Conservation (phyloP, 768 basidiomycete species). For the Dioszegia aurantiaca region DNA sequence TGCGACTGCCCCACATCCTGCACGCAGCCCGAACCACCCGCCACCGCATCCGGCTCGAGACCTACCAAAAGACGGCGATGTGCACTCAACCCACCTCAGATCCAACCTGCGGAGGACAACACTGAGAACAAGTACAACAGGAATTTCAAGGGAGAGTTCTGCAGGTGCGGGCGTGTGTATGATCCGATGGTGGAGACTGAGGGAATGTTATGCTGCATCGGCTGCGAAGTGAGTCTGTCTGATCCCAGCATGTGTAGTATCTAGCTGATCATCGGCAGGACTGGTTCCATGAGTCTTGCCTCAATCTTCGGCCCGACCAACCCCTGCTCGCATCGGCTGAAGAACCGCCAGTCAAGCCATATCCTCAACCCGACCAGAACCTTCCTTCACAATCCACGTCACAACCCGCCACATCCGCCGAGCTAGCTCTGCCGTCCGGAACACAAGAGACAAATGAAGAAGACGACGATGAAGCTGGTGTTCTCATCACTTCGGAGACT, state of each 20-base stretch:
- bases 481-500: constrained; percentile 38
- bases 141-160: constrained; percentile 48
- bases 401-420: too few species aligned
- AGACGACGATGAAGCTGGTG: constrained; percentile 38
- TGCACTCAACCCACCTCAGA: constrained; percentile 30
- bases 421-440: neutral
- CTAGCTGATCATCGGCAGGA: constrained; percentile 24
- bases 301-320: constrained; percentile 28
- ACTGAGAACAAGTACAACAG: constrained; percentile 37
- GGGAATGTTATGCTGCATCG: constrained; percentile 49
- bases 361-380: neutral
- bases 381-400: neutral
- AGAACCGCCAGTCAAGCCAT: neutral
- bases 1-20: constrained; percentile 49
- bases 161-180: constrained; percentile 48
- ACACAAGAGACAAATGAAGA: constrained; percentile 15
- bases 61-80: constrained; percentile 25
- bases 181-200: constrained; percentile 48
- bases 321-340: neutral
- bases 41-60: constrained; percentile 7
- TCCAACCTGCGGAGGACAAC: constrained; percentile 38
- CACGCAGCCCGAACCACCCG: constrained; percentile 8
- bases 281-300: constrained; percentile 51
- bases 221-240: constrained; percentile 41
- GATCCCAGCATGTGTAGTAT: too few species aligned